A percentile compares a stretch with the other conserved stretches of the same genome.
These are phyloP conservation scores for Iris pallida DNA, from an alignment of 116 monocot species.

Conservation along the genomic window DNA sequence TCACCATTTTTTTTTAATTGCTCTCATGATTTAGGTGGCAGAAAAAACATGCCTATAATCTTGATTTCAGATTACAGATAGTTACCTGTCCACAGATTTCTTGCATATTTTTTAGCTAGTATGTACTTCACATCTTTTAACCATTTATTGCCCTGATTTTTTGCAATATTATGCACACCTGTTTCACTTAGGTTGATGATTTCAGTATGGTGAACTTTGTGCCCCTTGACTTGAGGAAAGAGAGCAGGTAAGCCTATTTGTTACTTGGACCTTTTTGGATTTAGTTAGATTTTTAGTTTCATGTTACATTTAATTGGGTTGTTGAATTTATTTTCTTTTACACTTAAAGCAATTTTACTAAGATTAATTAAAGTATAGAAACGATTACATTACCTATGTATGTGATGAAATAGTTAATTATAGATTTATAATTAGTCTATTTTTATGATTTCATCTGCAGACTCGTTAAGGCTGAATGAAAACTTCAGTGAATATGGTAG, in stretches of 20 bases:
- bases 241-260: conserved; percentile 59
- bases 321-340: neutral
- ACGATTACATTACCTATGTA: too few species aligned
- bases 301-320: neutral
- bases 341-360: neutral
- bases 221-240: conserved; percentile 90
- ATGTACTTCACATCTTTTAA: too few species aligned
- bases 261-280: neutral
- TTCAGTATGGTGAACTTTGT: conserved; percentile 92
- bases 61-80: too few species aligned
- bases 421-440: neutral
- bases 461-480: conserved; percentile 50
- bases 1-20: too few species aligned
- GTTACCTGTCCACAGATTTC: too few species aligned
- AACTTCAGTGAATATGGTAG: conserved; percentile 75
- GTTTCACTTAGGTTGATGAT: conserved; percentile 62
- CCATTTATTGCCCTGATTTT: too few species aligned
- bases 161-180: neutral
- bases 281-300: neutral
- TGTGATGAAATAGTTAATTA: neutral
- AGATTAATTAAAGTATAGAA: too few species aligned
- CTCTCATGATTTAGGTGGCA: too few species aligned
- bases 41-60: too few species aligned
- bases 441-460: neutral
- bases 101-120: too few species aligned